phyloP scores from a whole-genome alignment of 257 asterid genomes.

The Marsdenia floribunda region DNA sequence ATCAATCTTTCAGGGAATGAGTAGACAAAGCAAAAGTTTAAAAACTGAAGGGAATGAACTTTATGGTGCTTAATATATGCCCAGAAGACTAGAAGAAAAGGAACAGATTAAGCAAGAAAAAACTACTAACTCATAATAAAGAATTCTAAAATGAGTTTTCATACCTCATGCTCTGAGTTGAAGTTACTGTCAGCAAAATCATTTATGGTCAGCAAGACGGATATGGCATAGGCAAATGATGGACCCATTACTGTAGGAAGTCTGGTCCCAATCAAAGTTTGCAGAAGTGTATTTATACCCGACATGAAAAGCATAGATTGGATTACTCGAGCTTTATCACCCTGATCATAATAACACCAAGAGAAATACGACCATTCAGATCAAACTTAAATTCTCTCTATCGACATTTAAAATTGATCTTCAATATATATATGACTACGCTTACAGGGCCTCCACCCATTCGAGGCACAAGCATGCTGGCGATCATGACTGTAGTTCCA shows the following conservation, averaged over 20 bases:
- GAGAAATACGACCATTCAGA: not conserved
- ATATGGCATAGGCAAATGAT: slow-evolving; percentile 69
- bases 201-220: slow-evolving; percentile 64
- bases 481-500: slow-evolving; percentile 85
- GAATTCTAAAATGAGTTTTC: slow-evolving; percentile 14
- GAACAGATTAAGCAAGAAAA: not conserved
- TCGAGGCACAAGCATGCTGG: slow-evolving; percentile 65
- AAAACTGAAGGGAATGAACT: not conserved
- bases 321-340: slow-evolving; percentile 88
- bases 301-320: slow-evolving; percentile 90
- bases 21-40: not conserved
- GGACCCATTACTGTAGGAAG: slow-evolving; percentile 99
- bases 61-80: not conserved
- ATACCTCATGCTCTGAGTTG: slow-evolving; percentile 56
- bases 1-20: not conserved
- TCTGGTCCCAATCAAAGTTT: slow-evolving; percentile 85
- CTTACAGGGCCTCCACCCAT: slow-evolving; percentile 94
- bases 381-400: not conserved
- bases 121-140: not conserved
- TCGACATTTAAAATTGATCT: not conserved
- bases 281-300: slow-evolving; percentile 83
- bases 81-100: not conserved
- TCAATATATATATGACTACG: slow-evolving; percentile 3
- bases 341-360: slow-evolving; percentile 38
- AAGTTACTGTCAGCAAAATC: slow-evolving; percentile 49